phyloP scores from a whole-genome alignment of 176 grass and related monocot species.

The Triticum aestivum region IWGSC_CS_RefSeq_v2.1 NC_057798.1:591973615-591974114 shows the following conservation, averaged over 20 bases:
- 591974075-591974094: conserved; percentile 31
- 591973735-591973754: conserved; percentile 1
- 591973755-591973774: conserved; percentile 6
- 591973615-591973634: conserved; percentile 15
- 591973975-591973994: conserved; percentile 65
- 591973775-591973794: conserved; percentile 14
- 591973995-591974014: conserved; percentile 54
- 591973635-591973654: not conserved
- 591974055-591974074: conserved; percentile 24
- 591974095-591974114: conserved; percentile 37
- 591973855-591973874: conserved; percentile 2
- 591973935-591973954: conserved; percentile 47
- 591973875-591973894: conserved; percentile 1
- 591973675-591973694: conserved; percentile 6
- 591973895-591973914: not conserved
- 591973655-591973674: not conserved
- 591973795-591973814: not conserved
- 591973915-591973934: conserved; percentile 20
- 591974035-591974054: conserved; percentile 6
- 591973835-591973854: not conserved
- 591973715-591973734: not conserved
- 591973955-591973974: conserved; percentile 41
- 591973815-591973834: not conserved
- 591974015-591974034: conserved; percentile 5
- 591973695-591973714: not conserved